Evolutionary conservation across 2,329 filamentous ascomycete species (phyloP).

Genomic region (Aspergillus novoparasiticus): DNA sequence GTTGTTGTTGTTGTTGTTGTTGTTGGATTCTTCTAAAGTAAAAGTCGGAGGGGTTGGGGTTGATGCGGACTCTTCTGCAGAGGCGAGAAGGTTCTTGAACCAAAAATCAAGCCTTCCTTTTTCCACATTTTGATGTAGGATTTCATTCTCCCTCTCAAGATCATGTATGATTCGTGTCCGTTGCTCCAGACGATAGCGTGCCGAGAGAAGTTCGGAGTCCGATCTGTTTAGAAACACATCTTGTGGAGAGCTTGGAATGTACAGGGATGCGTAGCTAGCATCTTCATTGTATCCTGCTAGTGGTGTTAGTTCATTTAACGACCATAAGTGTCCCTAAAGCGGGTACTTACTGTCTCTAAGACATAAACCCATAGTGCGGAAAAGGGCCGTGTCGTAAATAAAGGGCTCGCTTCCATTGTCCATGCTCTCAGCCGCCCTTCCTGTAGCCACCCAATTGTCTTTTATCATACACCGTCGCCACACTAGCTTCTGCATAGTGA

Average conservation of each 20-base stretch:
- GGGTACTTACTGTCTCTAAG: conserved; percentile 50
- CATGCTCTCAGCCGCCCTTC: conserved; percentile 73
- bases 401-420: conserved; percentile 68
- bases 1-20: not conserved
- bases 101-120: conserved; percentile 72
- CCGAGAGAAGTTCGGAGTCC: conserved; percentile 53
- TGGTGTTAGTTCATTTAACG: conserved; percentile 11
- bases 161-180: conserved; percentile 70
- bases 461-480: conserved; percentile 86
- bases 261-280: conserved; percentile 21
- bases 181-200: conserved; percentile 62
- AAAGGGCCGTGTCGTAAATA: conserved; percentile 68
- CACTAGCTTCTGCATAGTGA: conserved; percentile 52
- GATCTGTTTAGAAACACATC: conserved; percentile 33
- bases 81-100: conserved; percentile 48
- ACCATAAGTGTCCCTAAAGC: not conserved
- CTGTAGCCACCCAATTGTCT: conserved; percentile 81
- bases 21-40: not conserved
- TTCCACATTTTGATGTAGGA: conserved; percentile 66
- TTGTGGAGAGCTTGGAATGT: conserved; percentile 29
- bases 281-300: conserved; percentile 21
- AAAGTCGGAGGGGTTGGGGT: conserved; percentile 1
- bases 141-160: conserved; percentile 71
- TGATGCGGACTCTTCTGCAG: conserved; percentile 18
- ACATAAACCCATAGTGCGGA: conserved; percentile 66